Conservation (phyloP, 2,329 filamentous ascomycete species). For the Alternaria hordeiaustralica region DNA sequence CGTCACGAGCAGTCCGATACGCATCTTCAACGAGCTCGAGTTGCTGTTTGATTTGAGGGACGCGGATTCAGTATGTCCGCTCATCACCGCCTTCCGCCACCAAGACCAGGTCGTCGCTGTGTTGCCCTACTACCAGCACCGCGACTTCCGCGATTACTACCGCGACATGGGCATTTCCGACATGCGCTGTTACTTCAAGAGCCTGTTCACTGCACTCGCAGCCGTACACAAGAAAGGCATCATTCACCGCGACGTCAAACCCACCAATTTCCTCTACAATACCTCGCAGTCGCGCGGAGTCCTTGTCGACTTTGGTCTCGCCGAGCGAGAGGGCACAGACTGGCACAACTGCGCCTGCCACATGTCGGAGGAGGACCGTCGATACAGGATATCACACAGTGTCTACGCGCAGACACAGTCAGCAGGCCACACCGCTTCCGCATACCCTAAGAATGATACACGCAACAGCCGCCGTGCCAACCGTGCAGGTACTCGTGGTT, state of each 20-base stretch:
- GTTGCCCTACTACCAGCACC: conserved; percentile 92
- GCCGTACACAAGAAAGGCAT: conserved; percentile 86
- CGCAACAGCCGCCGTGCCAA: conserved; percentile 90
- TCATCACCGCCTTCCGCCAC: conserved; percentile 95
- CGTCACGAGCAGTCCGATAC: conserved; percentile 90
- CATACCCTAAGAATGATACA: conserved; percentile 89
- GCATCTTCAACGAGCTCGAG: conserved; percentile 96
- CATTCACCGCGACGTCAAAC: conserved; percentile 94
- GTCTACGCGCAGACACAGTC: conserved; percentile 64
- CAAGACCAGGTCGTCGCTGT: conserved; percentile 95
- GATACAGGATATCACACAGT: conserved; percentile 61
- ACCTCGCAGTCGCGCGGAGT: conserved; percentile 81
- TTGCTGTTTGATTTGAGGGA: conserved; percentile 85
- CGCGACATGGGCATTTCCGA: conserved; percentile 85
- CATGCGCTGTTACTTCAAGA: conserved; percentile 87
- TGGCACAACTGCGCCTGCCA: conserved; percentile 83
- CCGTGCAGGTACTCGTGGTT: conserved; percentile 91
- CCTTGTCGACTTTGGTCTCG: conserved; percentile 97
- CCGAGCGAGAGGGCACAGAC: conserved; percentile 76
- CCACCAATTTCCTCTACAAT: conserved; percentile 96
- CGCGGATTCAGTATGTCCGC: conserved; percentile 85
- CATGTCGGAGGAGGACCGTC: conserved; percentile 67
- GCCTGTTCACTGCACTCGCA: conserved; percentile 82
- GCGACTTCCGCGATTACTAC: conserved; percentile 95
- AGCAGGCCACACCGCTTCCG: conserved; percentile 53